phyloP scores from a whole-genome alignment of 495 filamentous ascomycete genomes.

The Glutinoglossum americanum region DNA sequence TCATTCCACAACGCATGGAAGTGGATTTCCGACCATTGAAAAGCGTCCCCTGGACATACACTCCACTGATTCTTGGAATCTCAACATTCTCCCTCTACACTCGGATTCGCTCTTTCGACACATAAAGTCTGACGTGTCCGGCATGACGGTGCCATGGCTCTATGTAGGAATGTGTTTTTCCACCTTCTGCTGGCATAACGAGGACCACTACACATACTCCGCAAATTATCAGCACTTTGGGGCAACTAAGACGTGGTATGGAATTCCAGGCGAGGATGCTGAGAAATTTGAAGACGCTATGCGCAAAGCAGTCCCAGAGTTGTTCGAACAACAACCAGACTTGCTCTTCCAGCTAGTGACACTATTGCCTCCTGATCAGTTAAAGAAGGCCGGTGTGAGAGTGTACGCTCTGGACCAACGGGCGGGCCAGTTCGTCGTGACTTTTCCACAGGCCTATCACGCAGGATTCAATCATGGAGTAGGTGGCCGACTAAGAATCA shows the following conservation, averaged over 20 bases:
- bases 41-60: conserved; percentile 72
- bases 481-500: conserved; percentile 18
- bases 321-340: conserved; percentile 94
- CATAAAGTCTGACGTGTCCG: conserved; percentile 97
- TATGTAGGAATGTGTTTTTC: conserved; percentile 99
- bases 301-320: conserved; percentile 81
- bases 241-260: conserved; percentile 98
- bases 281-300: conserved; percentile 90
- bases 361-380: conserved; percentile 74
- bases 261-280: conserved; percentile 82
- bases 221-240: conserved; percentile 98
- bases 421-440: conserved; percentile 90
- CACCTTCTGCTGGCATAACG: conserved; percentile 98
- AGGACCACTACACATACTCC: conserved; percentile 95
- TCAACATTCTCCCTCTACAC: conserved; percentile 82
- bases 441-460: conserved; percentile 81
- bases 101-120: conserved; percentile 85
- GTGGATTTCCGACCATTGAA: conserved; percentile 91
- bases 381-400: conserved; percentile 83
- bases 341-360: conserved; percentile 94
- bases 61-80: conserved; percentile 81
- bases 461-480: conserved; percentile 76
- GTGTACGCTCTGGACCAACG: conserved; percentile 87
- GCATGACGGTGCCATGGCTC: conserved; percentile 98
- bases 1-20: conserved; percentile 93